Evolutionary conservation across 164 flowering plant species (phyloP), one percentile per base, ranked within the genome.

Genomic region (Cinnamomum micranthum): DNA sequence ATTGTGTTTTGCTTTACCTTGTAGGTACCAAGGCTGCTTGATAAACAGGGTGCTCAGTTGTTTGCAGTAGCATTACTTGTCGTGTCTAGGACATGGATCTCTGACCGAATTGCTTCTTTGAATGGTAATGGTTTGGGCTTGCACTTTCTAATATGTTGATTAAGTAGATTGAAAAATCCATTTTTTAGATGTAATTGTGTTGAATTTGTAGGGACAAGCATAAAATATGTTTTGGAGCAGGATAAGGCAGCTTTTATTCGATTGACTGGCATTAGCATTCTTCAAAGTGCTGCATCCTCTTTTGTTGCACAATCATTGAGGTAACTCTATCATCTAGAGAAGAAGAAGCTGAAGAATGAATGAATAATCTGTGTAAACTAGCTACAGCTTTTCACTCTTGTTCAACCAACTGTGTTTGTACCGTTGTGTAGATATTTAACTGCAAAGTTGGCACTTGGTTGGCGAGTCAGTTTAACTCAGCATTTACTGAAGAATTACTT

Each of bases 71-170:
- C 95, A 81, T 69, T 94, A 58, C 94, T 96, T 81, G 98, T 96
- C 69, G 80, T 91, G 55, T 92, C 97, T 51, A 87, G 99, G 82
- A 96, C 99, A 72, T 92, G 92, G 95, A 81, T 96, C 72, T 93
- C 99, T n/a, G 99, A 96, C 80, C 93, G 99, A 27, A 96, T 94
- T 80, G 99, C 99, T 67, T 92, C 98, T 73, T 83, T 96, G 76
- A 96, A 96, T 89, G 98, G 99, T 96, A 86, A 51, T 0, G 74
- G 15, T 35, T 55, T 20, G 31, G 60, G 60, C 11, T 55, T 55
- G n/a, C 7, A 24, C 22, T 72, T 2, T 55, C 17, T 20, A 55
- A 55, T 55, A 5, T 58, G 13, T 62, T 50, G 9, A 59, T 15
- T 69, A 41, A 2, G 60, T 15, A 69, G 58, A 68, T 68, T 22